Conservation (phyloP, 129 eudicot genomes). For the Artemisia argyi region DNA sequence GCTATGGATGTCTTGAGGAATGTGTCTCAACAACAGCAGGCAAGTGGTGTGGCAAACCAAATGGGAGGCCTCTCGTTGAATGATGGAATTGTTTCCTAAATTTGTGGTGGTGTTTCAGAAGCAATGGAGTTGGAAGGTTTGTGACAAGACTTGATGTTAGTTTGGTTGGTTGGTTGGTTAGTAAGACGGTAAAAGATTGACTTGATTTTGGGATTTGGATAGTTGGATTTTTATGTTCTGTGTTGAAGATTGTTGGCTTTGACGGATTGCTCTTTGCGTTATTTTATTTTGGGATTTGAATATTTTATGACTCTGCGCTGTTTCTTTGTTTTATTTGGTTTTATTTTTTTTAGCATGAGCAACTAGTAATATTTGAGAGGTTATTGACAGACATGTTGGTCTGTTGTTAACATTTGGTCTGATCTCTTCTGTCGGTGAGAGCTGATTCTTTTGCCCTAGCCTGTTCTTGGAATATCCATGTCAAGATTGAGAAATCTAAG, state of each 20-base stretch:
- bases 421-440: too few species aligned
- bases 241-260: constrained; percentile 18
- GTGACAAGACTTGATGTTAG: not conserved
- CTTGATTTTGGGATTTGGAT: constrained; percentile 15
- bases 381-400: too few species aligned
- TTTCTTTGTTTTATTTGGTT: constrained; percentile 1
- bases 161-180: constrained; percentile 22
- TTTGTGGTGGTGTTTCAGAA: not conserved
- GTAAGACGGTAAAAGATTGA: not conserved
- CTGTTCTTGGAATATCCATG: too few species aligned
- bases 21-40: constrained; percentile 54
- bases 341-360: not conserved
- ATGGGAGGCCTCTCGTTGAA: constrained; percentile 49
- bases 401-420: too few species aligned
- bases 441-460: too few species aligned
- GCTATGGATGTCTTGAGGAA: constrained; percentile 72
- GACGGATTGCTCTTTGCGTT: not conserved
- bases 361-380: too few species aligned
- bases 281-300: not conserved
- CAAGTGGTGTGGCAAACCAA: constrained; percentile 47
- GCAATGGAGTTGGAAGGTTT: not conserved
- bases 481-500: too few species aligned
- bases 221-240: not conserved
- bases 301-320: not conserved
- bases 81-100: constrained; percentile 39